Conservation (phyloP, 176 grass and related monocot species). For the Alopecurus myosuroides region DNA sequence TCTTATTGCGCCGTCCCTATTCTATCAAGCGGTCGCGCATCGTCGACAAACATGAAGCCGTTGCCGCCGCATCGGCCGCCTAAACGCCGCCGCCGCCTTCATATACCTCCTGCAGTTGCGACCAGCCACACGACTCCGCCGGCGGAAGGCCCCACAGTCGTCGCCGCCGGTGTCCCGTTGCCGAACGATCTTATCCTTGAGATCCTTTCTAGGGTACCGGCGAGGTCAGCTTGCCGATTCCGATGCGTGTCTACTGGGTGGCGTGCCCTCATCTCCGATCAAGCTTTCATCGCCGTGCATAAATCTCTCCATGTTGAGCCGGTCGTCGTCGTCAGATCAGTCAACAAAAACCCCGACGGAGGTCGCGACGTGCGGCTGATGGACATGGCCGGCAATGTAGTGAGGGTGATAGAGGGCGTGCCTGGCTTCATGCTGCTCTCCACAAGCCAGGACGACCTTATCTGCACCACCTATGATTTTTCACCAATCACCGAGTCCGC, state of each 20-base stretch:
- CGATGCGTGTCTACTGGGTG: neutral
- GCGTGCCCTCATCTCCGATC: neutral
- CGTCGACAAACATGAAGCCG: neutral
- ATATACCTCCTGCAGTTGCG: neutral
- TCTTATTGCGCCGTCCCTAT: too few relatives aligned
- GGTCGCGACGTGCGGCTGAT: neutral
- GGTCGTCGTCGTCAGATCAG: neutral
- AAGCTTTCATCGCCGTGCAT: neutral
- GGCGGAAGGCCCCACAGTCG: too few relatives aligned
- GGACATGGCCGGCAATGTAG: too few relatives aligned
- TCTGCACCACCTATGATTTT: too few relatives aligned
- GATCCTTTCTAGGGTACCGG: too few relatives aligned
- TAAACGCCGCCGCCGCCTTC: neutral
- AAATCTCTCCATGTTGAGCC: neutral
- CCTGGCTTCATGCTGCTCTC: too few relatives aligned
- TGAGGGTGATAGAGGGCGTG: too few relatives aligned
- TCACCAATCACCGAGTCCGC: too few relatives aligned
- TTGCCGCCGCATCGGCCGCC: neutral
- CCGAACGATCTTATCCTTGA: too few relatives aligned
- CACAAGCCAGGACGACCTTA: too few relatives aligned
- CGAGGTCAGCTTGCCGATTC: neutral
- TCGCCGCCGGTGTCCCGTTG: neutral
- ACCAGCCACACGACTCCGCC: too few relatives aligned
- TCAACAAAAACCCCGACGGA: too few relatives aligned
- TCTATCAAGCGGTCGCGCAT: neutral